A percentile compares a stretch with the other conserved stretches of the same genome.
Conservation (phyloP, 1,284 basidiomycete species). For the Mrakiaceae sp. region DNA sequence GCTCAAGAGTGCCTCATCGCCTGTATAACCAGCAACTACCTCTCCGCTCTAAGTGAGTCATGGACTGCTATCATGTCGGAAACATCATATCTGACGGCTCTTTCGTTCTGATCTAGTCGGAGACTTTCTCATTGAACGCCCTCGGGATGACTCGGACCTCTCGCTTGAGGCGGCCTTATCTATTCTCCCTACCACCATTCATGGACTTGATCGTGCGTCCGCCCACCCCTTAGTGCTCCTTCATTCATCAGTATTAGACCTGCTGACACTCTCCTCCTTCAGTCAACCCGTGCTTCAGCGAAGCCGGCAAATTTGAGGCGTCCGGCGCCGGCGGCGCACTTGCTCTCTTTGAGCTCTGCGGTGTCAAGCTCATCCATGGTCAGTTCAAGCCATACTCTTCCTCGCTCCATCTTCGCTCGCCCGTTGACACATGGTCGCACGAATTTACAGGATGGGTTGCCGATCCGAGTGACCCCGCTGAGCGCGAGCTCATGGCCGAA, state of each 20-base stretch:
- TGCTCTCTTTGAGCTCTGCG: constrained; percentile 68
- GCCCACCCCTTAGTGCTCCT: constrained; percentile 20
- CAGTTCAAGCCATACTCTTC: too few relatives aligned
- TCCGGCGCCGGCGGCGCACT: constrained; percentile 54
- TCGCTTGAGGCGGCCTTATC: constrained; percentile 68
- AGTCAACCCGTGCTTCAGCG: constrained; percentile 68
- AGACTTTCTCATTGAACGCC: constrained; percentile 59
- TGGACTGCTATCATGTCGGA: too few relatives aligned
- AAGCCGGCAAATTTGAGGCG: constrained; percentile 53
- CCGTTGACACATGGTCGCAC: too few relatives aligned
- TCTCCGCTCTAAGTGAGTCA: constrained; percentile 8
- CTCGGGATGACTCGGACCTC: constrained; percentile 38
- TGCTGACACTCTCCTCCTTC: neutral
- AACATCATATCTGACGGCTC: constrained; percentile 41
- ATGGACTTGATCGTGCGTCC: constrained; percentile 40
- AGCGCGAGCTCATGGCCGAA: constrained; percentile 21
- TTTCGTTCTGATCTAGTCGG: constrained; percentile 58
- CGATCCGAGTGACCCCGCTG: constrained; percentile 52
- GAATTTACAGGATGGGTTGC: constrained; percentile 52
- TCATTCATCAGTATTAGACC: constrained; percentile 34
- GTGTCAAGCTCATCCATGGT: constrained; percentile 72
- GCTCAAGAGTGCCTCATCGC: neutral
- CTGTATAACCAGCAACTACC: constrained; percentile 4
- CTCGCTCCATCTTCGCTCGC: too few relatives aligned
- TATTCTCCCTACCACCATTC: constrained; percentile 63